Conservation (phyloP, 345 rosid genomes). For the Raphanus raphanistrum region DNA sequence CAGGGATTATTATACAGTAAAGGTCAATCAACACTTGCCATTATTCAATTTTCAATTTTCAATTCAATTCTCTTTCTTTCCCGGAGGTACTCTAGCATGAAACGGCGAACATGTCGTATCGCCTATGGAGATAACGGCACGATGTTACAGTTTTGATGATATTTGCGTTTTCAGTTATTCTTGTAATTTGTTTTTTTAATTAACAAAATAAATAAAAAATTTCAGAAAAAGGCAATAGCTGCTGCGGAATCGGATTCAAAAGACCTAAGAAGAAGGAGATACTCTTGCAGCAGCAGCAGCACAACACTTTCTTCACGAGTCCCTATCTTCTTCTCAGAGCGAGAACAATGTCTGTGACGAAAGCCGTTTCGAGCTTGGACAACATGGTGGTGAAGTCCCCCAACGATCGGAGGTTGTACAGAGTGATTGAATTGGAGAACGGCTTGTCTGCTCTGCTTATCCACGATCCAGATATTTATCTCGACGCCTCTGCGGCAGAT, state of each 20-base stretch:
- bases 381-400: slow-evolving; percentile 79
- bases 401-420: slow-evolving; percentile 70
- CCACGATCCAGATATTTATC: slow-evolving; percentile 92
- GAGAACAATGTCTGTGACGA: slow-evolving; percentile 42
- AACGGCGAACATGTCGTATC: slow-evolving; percentile 19
- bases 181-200: neutral
- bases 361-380: slow-evolving; percentile 48
- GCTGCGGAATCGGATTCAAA: slow-evolving; percentile 39
- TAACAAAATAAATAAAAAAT: slow-evolving; percentile 13
- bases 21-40: neutral
- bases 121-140: slow-evolving; percentile 12
- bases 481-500: slow-evolving; percentile 41
- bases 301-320: neutral
- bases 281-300: slow-evolving; percentile 13
- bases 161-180: neutral
- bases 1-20: slow-evolving; percentile 6
- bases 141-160: neutral
- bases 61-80: neutral
- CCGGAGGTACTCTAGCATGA: neutral
- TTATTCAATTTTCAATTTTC: neutral
- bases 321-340: slow-evolving; percentile 15
- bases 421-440: slow-evolving; percentile 65
- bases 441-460: slow-evolving; percentile 83
- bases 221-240: slow-evolving; percentile 6
- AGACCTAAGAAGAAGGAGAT: slow-evolving; percentile 36